phyloP scores from a whole-genome alignment of 177 flowering plant genomes.

The Tripterygium wilfordii region DNA sequence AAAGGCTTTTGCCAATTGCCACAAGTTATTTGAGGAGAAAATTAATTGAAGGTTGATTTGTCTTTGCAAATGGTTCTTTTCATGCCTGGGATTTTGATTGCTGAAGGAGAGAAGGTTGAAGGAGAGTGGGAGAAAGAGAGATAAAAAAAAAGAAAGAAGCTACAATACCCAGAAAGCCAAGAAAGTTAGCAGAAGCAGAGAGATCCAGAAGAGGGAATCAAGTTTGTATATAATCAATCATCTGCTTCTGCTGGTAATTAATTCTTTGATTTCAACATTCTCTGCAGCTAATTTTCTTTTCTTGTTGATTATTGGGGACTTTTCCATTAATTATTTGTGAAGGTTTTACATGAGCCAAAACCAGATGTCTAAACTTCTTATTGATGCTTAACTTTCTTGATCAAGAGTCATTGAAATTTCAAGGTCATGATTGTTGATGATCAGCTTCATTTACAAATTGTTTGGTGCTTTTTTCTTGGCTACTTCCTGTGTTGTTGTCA shows the following conservation, averaged over 20 bases:
- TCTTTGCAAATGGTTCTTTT: conserved; percentile 26
- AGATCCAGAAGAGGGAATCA: neutral
- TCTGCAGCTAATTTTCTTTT: neutral
- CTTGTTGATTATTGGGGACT: neutral
- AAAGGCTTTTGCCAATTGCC: conserved; percentile 5
- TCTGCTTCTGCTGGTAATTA: conserved; percentile 28
- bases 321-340: too few relatives aligned
- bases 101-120: conserved; percentile 29
- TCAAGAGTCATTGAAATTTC: too few relatives aligned
- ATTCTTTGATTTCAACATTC: neutral
- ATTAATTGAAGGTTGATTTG: neutral
- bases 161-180: neutral
- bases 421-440: too few relatives aligned
- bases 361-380: too few relatives aligned
- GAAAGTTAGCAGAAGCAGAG: conserved; percentile 8
- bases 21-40: neutral
- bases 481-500: too few relatives aligned
- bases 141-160: conserved; percentile 15
- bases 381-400: too few relatives aligned
- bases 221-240: too few relatives aligned
- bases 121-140: conserved; percentile 71
- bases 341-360: too few relatives aligned
- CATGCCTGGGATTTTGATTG: conserved; percentile 13
- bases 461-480: too few relatives aligned
- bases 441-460: too few relatives aligned